Evolutionary conservation across 257 asterid genomes (phyloP).

Genomic region (Solanum sparsipilum): DNA sequence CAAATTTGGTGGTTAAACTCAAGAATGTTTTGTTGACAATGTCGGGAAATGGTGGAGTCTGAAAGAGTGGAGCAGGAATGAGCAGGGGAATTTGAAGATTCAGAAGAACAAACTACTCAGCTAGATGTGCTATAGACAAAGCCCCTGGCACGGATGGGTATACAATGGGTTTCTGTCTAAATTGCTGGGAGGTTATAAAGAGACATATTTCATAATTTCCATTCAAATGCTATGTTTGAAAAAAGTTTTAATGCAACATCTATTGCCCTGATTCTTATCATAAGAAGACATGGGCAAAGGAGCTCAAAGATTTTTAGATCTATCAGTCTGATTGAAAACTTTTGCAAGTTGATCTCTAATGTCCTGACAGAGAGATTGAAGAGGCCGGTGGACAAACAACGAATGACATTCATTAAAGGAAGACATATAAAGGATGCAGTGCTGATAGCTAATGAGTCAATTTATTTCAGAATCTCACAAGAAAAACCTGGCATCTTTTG

Average conservation of each 20-base stretch:
- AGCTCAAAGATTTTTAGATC: not conserved
- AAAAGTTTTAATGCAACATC: not conserved
- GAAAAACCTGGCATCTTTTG: not conserved
- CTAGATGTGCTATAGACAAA: not conserved
- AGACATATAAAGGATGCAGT: not conserved
- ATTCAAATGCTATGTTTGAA: not conserved
- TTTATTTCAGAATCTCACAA: not conserved
- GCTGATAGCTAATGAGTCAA: not conserved
- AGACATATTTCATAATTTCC: not conserved
- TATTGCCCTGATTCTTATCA: not conserved
- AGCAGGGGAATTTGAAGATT: not conserved
- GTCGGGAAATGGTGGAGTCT: not conserved
- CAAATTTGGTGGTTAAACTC: not conserved
- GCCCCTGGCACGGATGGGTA: not conserved
- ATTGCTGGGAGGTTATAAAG: not conserved
- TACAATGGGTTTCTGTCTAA: not conserved
- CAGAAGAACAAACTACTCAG: not conserved
- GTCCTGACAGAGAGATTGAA: not conserved
- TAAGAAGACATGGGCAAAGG: not conserved
- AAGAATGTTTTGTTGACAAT: not conserved
- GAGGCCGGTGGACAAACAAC: not conserved
- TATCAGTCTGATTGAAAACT: not conserved
- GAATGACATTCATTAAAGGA: not conserved
- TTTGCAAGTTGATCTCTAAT: not conserved
- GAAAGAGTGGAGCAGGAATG: not conserved